Base-by-base conservation (phyloP, 2,329 filamentous ascomycete species). In the Epichloe glyceriae region DNA sequence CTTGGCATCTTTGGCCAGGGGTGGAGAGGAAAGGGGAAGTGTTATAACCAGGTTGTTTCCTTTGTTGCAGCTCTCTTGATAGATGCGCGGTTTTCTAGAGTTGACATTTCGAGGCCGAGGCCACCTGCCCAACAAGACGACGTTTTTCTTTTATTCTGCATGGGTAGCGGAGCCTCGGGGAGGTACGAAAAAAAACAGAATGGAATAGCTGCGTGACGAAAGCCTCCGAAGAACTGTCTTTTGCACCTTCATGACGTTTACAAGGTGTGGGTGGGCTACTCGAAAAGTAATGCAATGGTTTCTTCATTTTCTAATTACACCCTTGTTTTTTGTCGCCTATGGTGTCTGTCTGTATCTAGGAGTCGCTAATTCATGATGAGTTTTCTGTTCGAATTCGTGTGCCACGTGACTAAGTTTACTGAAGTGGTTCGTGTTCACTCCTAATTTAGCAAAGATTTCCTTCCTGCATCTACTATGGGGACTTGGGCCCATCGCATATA, bases 271-370 rank as follows among this genome's bases (percentile, higher is more conserved):
- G 62, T 56, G 63, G 67, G 61, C 61, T 22, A 64, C 64, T 35
- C 65, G 62, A 69, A 69, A 69, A 70, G 67, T 70, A 69, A 70
- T 68, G 67, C 66, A 64, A 67, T 58, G 62, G 62, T 61, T 46
- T 64, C 60, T 61, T 61, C 56, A 58, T 59, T 57, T 60, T 30
- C 60, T 48, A 22, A 35, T 41, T 38, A 19, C 58, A 19, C 58
- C 58, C 54, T 64, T 60, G 60, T 62, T 59, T 59, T 30, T 63
- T 64, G 60, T 60, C 60, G 56, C 57, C 57, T 51, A 45, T 53
- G 53, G 59, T 56, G 47, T 57, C 57, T 65, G 62, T 57, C 57
- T 64, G 62, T 66, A 67, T 64, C 63, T 65, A 64, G 64, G 64
- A 62, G 61, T 64, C 57, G 58, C 60, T 64, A 60, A 61, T 47